Evolutionary conservation across 805 yeast species (phyloP).

Genomic region (Kazachstania bromeliacearum): DNA sequence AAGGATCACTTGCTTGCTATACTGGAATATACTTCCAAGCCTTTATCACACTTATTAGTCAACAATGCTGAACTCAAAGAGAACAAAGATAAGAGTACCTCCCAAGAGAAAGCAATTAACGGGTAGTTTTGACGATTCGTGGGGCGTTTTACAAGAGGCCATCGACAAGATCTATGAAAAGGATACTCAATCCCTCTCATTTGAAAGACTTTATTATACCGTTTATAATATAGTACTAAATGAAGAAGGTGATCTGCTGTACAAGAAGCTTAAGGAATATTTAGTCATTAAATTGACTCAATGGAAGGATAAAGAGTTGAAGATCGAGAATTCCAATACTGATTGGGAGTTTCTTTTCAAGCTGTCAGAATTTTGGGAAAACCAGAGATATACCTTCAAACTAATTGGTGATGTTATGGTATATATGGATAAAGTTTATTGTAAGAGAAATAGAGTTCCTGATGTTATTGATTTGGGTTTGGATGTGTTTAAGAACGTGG

Average conservation of each 20-base stretch:
- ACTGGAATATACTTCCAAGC: slow-evolving; percentile 7
- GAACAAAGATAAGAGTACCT: slow-evolving; percentile 61
- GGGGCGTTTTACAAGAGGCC: slow-evolving; percentile 59
- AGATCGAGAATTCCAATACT: not conserved
- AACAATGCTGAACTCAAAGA: no score
- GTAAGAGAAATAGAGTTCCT: slow-evolving; percentile 55
- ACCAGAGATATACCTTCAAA: slow-evolving; percentile 61
- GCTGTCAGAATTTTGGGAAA: slow-evolving; percentile 47
- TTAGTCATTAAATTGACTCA: slow-evolving; percentile 8
- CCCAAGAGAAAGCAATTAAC: slow-evolving; percentile 30
- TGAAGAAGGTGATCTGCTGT: slow-evolving; percentile 10
- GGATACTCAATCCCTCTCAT: slow-evolving; percentile 64
- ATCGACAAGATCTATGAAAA: slow-evolving; percentile 61
- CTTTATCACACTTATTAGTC: no score
- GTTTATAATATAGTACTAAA: slow-evolving; percentile 65
- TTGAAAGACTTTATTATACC: slow-evolving; percentile 71
- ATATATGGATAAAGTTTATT: slow-evolving; percentile 80
- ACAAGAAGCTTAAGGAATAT: slow-evolving; percentile 9
- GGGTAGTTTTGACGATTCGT: slow-evolving; percentile 53
- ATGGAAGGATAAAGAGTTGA: slow-evolving; percentile 1
- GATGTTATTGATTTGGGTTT: slow-evolving; percentile 68
- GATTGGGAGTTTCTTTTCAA: slow-evolving; percentile 31
- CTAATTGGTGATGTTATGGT: slow-evolving; percentile 76
- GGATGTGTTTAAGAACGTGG: slow-evolving; percentile 49
- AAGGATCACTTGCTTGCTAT: no score